phyloP scores from a whole-genome alignment of 352 stramenopile species.

The Pythium phragmitis region DNA sequence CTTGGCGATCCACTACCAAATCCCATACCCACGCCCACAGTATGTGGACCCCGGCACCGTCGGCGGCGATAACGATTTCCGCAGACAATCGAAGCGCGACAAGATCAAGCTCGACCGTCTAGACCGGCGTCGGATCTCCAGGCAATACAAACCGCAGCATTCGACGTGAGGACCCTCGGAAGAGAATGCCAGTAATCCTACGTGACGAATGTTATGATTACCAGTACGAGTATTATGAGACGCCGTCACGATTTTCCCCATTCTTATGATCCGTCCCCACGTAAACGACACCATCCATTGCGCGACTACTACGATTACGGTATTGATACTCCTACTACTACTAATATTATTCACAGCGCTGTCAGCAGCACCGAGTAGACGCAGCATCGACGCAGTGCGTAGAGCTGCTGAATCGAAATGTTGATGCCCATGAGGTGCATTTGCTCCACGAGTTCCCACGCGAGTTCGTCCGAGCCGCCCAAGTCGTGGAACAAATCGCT shows the following conservation, averaged over 20 bases:
- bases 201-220: no score
- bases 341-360: slow-evolving; percentile 32
- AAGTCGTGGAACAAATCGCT: slow-evolving; percentile 72
- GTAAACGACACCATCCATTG: neutral
- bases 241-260: no score
- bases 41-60: slow-evolving; percentile 80
- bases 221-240: no score
- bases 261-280: neutral
- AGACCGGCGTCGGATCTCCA: slow-evolving; percentile 42
- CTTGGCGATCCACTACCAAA: slow-evolving; percentile 81
- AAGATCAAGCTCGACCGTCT: slow-evolving; percentile 50
- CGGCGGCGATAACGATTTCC: slow-evolving; percentile 72
- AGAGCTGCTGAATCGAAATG: slow-evolving; percentile 62
- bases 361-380: slow-evolving; percentile 71
- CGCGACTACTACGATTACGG: slow-evolving; percentile 2
- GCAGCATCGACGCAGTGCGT: slow-evolving; percentile 61
- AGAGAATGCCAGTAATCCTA: neutral
- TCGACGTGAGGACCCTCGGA: neutral
- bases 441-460: slow-evolving; percentile 48
- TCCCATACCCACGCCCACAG: slow-evolving; percentile 74
- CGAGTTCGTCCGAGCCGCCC: slow-evolving; percentile 55
- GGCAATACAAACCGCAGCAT: slow-evolving; percentile 41
- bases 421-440: slow-evolving; percentile 68
- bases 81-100: slow-evolving; percentile 47
- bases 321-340: neutral